These are phyloP conservation scores for Saccharomycopsis olivae DNA, from an alignment of 805 yeast species.

Conservation along the genomic window DNA sequence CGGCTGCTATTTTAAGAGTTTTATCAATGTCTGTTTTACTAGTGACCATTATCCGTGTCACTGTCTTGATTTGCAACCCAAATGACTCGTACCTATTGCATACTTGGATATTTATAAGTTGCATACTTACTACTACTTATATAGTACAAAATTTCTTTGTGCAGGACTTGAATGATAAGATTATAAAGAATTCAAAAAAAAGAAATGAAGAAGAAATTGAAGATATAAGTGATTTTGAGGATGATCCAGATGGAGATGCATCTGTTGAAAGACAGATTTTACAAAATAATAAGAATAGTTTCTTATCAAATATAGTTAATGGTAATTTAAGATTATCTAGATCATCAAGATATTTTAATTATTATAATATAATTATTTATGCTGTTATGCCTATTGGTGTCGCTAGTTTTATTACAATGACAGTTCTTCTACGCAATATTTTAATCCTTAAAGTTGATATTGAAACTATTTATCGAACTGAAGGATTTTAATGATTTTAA, in stretches of 20 bases:
- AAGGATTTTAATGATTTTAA: not conserved
- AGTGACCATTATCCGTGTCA: slow-evolving; percentile 56
- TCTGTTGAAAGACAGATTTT: slow-evolving; percentile 4
- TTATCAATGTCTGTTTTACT: slow-evolving; percentile 70
- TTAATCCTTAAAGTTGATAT: slow-evolving; percentile 64
- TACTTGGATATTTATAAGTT: slow-evolving; percentile 86
- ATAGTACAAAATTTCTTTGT: slow-evolving; percentile 85
- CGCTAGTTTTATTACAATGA: slow-evolving; percentile 89
- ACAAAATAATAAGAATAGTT: not conserved
- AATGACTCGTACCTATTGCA: slow-evolving; percentile 67
- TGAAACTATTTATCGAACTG: slow-evolving; percentile 19
- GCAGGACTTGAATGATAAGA: slow-evolving; percentile 42
- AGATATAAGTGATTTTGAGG: slow-evolving; percentile 1
- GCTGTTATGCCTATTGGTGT: slow-evolving; percentile 98
- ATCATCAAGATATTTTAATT: slow-evolving; percentile 62
- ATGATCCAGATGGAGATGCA: slow-evolving; percentile 14
- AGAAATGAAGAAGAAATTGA: slow-evolving; percentile 3
- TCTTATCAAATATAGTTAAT: slow-evolving; percentile 10
- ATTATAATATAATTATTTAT: slow-evolving; percentile 82
- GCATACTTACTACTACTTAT: slow-evolving; percentile 69
- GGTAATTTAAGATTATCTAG: slow-evolving; percentile 4
- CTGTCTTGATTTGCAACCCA: slow-evolving; percentile 59
- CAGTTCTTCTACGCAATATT: slow-evolving; percentile 66
- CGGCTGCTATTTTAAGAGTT: slow-evolving; percentile 84
- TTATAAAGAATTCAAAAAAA: slow-evolving; percentile 27